Evolutionary conservation across 768 basidiomycete genomes (phyloP), one percentile per base, ranked within the genome.

Genomic region (Auriscalpium microsporum): DNA sequence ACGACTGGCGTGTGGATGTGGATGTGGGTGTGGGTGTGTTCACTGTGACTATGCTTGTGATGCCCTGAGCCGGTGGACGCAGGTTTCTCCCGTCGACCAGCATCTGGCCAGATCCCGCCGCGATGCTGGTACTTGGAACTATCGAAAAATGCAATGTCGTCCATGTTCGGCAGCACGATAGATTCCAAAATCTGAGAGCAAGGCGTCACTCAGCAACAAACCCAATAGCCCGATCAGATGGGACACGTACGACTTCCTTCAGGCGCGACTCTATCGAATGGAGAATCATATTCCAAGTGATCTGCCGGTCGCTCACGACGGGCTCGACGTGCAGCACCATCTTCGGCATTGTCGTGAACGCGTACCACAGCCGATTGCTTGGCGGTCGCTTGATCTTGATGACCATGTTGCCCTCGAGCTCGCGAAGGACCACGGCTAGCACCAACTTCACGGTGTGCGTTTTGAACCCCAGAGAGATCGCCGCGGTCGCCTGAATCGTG

Each of bases 131-230:
- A 85, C 2, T 66, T 63, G 3, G 64, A 64, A 37, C 87, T 94
- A 68, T 96, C 88, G 67, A 95, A 98, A 78, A 94, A 97, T 11
- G 94, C 78, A 56, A 98, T 88, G 64, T 99, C 96, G 68, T 99
- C 96, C 93, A 97, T 96, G 71, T 96, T 91, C 6, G 96, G 96
- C 67, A 94, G 72, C 17, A 99, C 96, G 17, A 98, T 81, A 0
- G 94, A 94, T 62, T 99, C 95, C 62, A 83, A 79, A 55, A 98
- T 90, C 94, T 98, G 63, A 40, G 44, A 37, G 17, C 28, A 28
- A 28, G 28, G 28, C 28, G 28, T 28, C 28, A 28, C 28, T 28
- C 5, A 28, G 28, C 28, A 28, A 28, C 28, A 28, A 28, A 21
- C 2, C 4, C 11, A 4, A 35, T n/a, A 57, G 28, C 42, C 49